phyloP scores from a whole-genome alignment of 2,329 filamentous ascomycete genomes.

The Colletotrichum graminicola region DNA sequence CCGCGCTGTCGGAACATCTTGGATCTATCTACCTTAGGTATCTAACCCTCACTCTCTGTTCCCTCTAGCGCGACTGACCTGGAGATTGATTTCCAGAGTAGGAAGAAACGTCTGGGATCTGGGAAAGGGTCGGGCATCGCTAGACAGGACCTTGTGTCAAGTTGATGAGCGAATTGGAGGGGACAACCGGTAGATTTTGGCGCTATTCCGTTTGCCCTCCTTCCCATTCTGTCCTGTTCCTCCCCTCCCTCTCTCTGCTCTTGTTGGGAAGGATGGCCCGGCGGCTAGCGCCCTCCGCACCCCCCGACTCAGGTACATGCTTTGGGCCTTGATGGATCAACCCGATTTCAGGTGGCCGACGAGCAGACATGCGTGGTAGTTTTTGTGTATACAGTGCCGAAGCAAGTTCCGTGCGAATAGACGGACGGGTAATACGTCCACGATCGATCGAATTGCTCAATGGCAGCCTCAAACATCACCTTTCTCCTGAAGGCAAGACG shows the following conservation, averaged over 20 bases:
- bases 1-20: conserved; percentile 38
- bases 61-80: conserved; percentile 29
- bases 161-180: conserved; percentile 25
- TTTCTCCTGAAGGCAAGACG: not conserved
- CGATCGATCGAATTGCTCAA: not conserved
- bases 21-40: not conserved
- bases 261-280: not conserved
- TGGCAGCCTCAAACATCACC: not conserved
- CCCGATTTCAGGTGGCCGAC: conserved; percentile 17
- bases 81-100: conserved; percentile 19
- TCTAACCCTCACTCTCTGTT: too few species aligned
- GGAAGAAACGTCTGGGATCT: conserved; percentile 24
- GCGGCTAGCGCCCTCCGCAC: not conserved
- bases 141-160: conserved; percentile 29
- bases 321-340: conserved; percentile 1
- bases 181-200: conserved; percentile 31
- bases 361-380: not conserved
- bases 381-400: not conserved
- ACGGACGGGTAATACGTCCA: not conserved
- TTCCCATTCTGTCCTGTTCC: too few species aligned
- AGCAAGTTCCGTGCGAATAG: not conserved
- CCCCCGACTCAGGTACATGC: conserved; percentile 22
- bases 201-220: conserved; percentile 9
- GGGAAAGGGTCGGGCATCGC: conserved; percentile 8
- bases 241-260: not conserved